phyloP scores from a whole-genome alignment of 1,284 basidiomycete species.

The Malassezia nana region DNA sequence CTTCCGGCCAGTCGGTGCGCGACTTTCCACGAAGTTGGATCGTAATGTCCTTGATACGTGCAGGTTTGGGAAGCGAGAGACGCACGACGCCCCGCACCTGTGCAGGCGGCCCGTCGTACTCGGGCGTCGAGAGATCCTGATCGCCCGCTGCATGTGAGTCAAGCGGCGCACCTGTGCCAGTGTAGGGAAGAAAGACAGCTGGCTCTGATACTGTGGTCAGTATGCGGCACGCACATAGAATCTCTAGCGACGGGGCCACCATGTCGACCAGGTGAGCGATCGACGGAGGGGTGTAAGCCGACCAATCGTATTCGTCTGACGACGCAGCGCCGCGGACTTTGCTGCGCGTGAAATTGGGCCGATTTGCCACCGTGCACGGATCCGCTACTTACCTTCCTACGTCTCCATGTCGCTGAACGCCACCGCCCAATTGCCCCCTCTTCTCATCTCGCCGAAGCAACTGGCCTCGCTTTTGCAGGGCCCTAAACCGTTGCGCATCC shows the following conservation, averaged over 20 bases:
- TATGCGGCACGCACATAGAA: neutral
- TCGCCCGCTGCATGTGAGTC: neutral
- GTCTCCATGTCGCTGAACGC: slow-evolving; percentile 8
- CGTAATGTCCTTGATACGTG: slow-evolving; percentile 73
- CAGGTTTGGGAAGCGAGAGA: slow-evolving; percentile 69
- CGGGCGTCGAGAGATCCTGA: slow-evolving; percentile 3
- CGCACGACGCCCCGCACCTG: slow-evolving; percentile 79
- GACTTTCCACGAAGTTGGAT: slow-evolving; percentile 65
- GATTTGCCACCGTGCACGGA: neutral
- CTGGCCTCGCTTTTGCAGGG: slow-evolving; percentile 17
- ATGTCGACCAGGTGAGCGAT: neutral
- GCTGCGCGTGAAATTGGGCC: neutral
- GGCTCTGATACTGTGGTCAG: slow-evolving; percentile 25
- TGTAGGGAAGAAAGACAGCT: slow-evolving; percentile 30
- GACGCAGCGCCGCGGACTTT: too few species aligned
- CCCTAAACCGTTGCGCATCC: slow-evolving; percentile 22
- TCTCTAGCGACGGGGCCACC: slow-evolving; percentile 6
- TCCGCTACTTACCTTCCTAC: neutral
- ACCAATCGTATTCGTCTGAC: too few species aligned
- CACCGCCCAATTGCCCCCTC: slow-evolving; percentile 3
- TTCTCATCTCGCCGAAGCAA: slow-evolving; percentile 8
- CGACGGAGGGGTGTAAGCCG: neutral
- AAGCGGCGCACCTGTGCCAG: neutral
- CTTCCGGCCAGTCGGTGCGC: slow-evolving; percentile 71
- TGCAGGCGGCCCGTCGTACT: slow-evolving; percentile 57